Evolutionary conservation across 768 basidiomycete genomes (phyloP).

Genomic region (Xerocomus spinulosus): DNA sequence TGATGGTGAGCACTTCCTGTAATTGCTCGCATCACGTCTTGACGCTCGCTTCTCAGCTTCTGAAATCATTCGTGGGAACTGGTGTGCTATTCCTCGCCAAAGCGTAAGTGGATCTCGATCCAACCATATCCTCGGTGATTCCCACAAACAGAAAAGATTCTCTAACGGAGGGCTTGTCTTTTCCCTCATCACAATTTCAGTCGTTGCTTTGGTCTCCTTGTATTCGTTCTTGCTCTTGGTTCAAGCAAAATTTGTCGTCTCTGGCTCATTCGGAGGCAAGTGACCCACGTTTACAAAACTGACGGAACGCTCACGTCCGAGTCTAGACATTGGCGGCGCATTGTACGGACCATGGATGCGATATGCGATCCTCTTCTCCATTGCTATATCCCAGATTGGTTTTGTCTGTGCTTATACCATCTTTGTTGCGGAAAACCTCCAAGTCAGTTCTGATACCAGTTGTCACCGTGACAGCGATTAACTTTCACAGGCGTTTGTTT

Average conservation of each 20-base stretch:
- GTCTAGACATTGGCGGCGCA: constrained; percentile 82
- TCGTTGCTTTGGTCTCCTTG: constrained; percentile 82
- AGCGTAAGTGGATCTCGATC: constrained; percentile 46
- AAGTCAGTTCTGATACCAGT: constrained; percentile 31
- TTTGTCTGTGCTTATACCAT: constrained; percentile 92
- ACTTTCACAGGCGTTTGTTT: constrained; percentile 66
- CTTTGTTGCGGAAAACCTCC: constrained; percentile 89
- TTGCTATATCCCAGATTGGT: constrained; percentile 84
- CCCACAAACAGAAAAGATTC: constrained; percentile 51
- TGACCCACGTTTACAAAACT: constrained; percentile 4
- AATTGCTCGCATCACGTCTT: neutral
- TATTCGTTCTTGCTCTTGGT: constrained; percentile 93
- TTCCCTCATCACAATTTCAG: constrained; percentile 68
- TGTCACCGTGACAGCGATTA: neutral
- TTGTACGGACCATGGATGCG: constrained; percentile 95
- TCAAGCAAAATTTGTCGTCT: constrained; percentile 80
- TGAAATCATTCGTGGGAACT: constrained; percentile 94
- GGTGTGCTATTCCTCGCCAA: constrained; percentile 95
- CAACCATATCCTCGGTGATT: neutral
- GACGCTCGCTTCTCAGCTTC: constrained; percentile 44
- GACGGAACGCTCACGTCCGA: neutral
- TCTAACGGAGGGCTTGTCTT: constrained; percentile 94
- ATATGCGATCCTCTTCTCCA: constrained; percentile 79
- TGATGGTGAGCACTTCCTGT: constrained; percentile 63
- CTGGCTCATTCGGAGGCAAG: constrained; percentile 89